Evolutionary conservation across 2,329 filamentous ascomycete species (phyloP), one percentile per base, ranked within the genome.

Genomic region (Venturia nashicola): DNA sequence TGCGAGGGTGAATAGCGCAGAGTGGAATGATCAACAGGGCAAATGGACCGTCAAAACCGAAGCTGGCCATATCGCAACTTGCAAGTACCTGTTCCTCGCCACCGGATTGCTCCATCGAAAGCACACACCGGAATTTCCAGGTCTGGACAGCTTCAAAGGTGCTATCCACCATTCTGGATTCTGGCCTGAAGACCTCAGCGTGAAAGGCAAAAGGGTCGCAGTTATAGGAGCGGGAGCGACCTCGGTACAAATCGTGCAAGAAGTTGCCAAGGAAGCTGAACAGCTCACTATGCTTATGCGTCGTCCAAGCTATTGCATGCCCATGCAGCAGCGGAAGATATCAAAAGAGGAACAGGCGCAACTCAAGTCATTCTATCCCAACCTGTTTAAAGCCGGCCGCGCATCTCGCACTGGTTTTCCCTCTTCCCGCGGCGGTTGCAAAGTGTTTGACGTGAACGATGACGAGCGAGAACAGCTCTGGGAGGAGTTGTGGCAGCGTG

Each of bases 21-120:
- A 39, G n/a, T 86, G 82, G 61, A 78, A 84, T 51, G 78, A 77
- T 11, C 65, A 68, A 0, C 70, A 73, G 0, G 77, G 76, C 0
- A 79, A 76, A 63, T 86, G 83, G 83, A 70, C 70, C 5, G 71
- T 85, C 8, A 72, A 76, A 59, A 83, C 80, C 0, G 74, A 76
- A 66, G 80, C 83, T 68, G 82, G 82, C 16, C 77, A 80, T 3
- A 75, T 70, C 0, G 78, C 79, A 6, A 80, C 74, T 66, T 76
- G 79, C 32, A 80, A 77, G 67, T 84, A 80, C 68, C 73, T 85
- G 12, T 69, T 85, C 18, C 72, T 83, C 1, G 81, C 80, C 0
- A 79, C 80, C 0, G 83, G 83, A 0, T 84, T 85, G 64, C 79
- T 80, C 88, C 81, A 84, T 1, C 84, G 83, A 43, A 61, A 55